phyloP scores from a whole-genome alignment of 179 eudicot genomes.

The Monotropa hypopitys region DNA sequence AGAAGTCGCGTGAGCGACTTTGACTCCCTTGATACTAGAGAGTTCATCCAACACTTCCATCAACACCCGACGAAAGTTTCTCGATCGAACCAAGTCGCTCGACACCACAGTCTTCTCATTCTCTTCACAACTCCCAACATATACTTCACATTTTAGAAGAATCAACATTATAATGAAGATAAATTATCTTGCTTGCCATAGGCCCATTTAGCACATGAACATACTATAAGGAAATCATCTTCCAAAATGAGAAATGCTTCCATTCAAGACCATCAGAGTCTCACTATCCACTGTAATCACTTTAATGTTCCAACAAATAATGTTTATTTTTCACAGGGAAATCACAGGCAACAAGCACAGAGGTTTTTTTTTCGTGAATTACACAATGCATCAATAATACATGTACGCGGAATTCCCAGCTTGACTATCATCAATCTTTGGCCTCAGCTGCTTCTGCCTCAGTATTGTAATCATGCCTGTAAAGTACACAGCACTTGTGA shows the following conservation, averaged over 20 bases:
- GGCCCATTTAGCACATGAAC: not conserved
- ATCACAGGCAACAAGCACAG: not conserved
- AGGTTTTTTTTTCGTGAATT: not conserved
- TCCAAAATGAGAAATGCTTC: not conserved
- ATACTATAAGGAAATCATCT: not conserved
- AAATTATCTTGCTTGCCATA: not conserved
- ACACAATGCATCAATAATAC: not conserved
- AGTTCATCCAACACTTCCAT: too few species aligned
- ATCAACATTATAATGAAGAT: too few species aligned
- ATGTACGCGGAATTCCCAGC: not conserved
- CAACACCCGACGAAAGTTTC: too few species aligned
- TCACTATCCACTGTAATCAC: not conserved
- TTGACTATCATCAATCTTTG: constrained; percentile 5
- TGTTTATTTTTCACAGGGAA: not conserved
- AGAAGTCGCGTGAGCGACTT: too few species aligned
- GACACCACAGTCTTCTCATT: too few species aligned
- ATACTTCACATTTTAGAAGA: not conserved
- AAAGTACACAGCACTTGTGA: not conserved
- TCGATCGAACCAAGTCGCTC: too few species aligned
- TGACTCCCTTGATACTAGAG: too few species aligned
- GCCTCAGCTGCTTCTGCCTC: constrained; percentile 12
- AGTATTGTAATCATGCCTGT: constrained; percentile 18
- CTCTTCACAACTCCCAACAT: too few species aligned
- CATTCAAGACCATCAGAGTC: not conserved
- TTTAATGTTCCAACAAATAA: not conserved